These are phyloP conservation scores for Ustilaginoidea virens DNA, from an alignment of 2,329 filamentous ascomycete species.

Conservation along the genomic window DNA sequence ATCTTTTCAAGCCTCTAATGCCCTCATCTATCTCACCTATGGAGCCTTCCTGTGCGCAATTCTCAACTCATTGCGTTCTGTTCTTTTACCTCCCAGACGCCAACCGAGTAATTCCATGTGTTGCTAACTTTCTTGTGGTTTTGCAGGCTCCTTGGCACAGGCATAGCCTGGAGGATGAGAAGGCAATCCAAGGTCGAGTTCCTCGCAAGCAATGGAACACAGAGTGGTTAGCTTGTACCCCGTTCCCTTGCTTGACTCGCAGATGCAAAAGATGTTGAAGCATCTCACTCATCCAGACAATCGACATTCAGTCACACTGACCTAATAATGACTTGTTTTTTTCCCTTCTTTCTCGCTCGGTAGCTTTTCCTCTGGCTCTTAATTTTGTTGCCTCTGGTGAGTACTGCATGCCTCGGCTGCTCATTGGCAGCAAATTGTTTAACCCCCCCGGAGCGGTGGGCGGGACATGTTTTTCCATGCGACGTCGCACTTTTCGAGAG, in stretches of 20 bases:
- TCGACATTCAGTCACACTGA: neutral
- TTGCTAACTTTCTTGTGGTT: conserved; percentile 9
- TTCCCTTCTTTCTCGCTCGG: conserved; percentile 2
- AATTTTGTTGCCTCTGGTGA: conserved; percentile 90
- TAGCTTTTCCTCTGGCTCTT: conserved; percentile 66
- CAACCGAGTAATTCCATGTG: too few relatives aligned
- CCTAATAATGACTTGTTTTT: neutral
- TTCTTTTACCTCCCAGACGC: too few relatives aligned
- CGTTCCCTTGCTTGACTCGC: conserved; percentile 4
- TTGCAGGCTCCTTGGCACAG: conserved; percentile 45
- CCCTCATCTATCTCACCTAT: conserved; percentile 70
- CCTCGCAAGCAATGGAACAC: conserved; percentile 63
- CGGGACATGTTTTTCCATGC: too few relatives aligned
- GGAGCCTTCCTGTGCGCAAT: conserved; percentile 62
- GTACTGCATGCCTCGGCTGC: conserved; percentile 25
- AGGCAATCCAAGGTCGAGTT: conserved; percentile 55
- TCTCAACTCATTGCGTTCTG: too few relatives aligned
- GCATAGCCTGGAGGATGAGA: conserved; percentile 40
- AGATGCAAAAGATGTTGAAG: too few relatives aligned
- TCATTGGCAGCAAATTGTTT: too few relatives aligned
- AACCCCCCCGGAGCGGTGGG: neutral
- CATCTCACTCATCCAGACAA: neutral
- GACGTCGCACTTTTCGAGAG: too few relatives aligned
- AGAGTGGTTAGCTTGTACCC: conserved; percentile 50
- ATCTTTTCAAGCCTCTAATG: conserved; percentile 63